Evolutionary conservation across 2,329 filamentous ascomycete species (phyloP).

Genomic region (Beauveria pseudobassiana): DNA sequence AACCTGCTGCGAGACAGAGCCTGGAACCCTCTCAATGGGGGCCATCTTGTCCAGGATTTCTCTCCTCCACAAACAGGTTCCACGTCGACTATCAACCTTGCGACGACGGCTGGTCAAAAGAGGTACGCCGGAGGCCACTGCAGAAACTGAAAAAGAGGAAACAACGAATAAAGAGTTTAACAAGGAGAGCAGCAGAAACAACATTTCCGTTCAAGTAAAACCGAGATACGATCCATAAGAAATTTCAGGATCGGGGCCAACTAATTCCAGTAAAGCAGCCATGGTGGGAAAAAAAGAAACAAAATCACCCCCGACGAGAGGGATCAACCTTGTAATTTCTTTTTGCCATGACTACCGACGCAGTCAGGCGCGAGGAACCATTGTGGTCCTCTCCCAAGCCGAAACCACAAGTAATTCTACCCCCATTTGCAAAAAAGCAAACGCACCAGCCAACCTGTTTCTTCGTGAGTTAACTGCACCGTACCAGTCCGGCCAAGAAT

Average conservation of each 20-base stretch:
- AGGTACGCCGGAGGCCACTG: slow-evolving; percentile 10
- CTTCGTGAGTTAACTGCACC: slow-evolving; percentile 4
- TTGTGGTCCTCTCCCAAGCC: slow-evolving; percentile 5
- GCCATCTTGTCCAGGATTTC: neutral
- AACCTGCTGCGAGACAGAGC: slow-evolving; percentile 8
- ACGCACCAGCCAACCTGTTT: slow-evolving; percentile 9
- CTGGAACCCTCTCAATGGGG: slow-evolving; percentile 9
- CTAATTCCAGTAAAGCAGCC: slow-evolving; percentile 11
- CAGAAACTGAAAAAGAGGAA: slow-evolving; percentile 15
- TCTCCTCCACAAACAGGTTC: slow-evolving; percentile 11
- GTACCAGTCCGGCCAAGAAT: neutral
- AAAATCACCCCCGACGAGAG: slow-evolving; percentile 26
- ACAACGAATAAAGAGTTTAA: slow-evolving; percentile 10
- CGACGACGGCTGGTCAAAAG: slow-evolving; percentile 3
- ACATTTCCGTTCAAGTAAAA: slow-evolving; percentile 23
- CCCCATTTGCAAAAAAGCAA: slow-evolving; percentile 11
- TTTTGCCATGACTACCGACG: slow-evolving; percentile 1
- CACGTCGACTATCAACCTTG: slow-evolving; percentile 13
- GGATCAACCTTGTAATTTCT: neutral
- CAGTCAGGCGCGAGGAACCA: slow-evolving; percentile 5
- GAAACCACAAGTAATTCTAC: slow-evolving; percentile 4
- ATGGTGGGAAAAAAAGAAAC: slow-evolving; percentile 8
- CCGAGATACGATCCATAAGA: slow-evolving; percentile 9
- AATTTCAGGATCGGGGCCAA: slow-evolving; percentile 4
- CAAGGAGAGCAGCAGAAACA: slow-evolving; percentile 16